phyloP scores from a whole-genome alignment of 78 protist genomes.

The Monosiga brevicollis region DNA sequence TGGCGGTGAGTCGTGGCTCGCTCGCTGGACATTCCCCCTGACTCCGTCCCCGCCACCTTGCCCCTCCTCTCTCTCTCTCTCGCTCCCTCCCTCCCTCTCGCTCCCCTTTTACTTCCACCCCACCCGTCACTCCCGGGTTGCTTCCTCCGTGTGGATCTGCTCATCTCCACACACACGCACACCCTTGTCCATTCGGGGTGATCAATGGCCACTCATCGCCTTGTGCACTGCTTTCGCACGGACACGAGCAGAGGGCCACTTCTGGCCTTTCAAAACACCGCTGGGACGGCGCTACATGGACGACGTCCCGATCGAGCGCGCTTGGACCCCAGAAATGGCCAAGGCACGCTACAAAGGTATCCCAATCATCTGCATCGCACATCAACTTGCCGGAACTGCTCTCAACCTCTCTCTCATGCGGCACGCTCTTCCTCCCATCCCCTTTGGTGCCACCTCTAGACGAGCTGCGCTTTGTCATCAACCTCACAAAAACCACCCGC shows the following conservation, averaged over 20 bases:
- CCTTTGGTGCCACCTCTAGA: neutral
- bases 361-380: neutral
- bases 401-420: neutral
- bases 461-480: conserved; percentile 1
- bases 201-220: no score
- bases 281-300: neutral
- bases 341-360: neutral
- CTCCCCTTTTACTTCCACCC: neutral
- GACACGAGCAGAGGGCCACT: neutral
- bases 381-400: neutral
- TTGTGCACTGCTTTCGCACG: no score
- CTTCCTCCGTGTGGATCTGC: neutral
- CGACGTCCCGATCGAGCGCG: neutral
- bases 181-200: neutral
- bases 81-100: neutral
- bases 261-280: neutral
- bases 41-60: neutral
- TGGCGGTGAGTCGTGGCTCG: neutral
- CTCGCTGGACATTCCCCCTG: neutral
- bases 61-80: neutral
- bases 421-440: neutral
- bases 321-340: conserved; percentile 5
- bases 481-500: conserved; percentile 19
- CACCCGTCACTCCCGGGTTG: no score
- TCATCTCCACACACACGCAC: neutral